Percentiles rank a stretch among this genome's conserved stretches.
phyloP scores from a whole-genome alignment of 306 rosid genomes.

The Argentina anserina region DNA sequence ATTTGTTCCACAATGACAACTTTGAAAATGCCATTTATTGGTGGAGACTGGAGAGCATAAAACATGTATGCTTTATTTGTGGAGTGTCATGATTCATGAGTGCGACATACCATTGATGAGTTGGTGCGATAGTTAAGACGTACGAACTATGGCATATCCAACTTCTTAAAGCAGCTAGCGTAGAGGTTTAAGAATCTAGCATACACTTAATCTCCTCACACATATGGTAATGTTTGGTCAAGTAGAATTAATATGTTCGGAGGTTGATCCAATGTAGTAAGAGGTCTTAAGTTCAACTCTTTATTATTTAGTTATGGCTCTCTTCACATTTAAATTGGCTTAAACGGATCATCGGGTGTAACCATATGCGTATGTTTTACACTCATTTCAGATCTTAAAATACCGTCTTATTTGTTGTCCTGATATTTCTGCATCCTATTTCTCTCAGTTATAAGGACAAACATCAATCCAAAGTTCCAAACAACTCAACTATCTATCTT shows the following conservation, averaged over 20 bases:
- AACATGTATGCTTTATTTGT: background rate
- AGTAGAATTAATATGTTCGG: background rate
- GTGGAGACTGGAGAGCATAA: background rate
- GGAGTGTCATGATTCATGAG: background rate
- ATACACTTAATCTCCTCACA: background rate
- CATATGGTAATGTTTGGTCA: background rate
- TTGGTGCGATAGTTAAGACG: background rate
- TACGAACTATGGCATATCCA: background rate
- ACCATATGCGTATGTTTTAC: background rate
- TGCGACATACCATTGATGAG: background rate
- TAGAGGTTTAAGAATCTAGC: background rate
- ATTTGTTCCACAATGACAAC: background rate
- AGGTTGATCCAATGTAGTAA: background rate
- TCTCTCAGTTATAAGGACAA: constrained; percentile 11
- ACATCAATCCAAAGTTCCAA: background rate
- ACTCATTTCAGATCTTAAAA: background rate
- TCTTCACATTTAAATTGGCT: background rate
- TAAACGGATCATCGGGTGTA: background rate
- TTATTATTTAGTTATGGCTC: background rate
- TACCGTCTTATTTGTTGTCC: background rate
- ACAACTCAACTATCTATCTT: background rate
- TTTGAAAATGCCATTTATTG: background rate
- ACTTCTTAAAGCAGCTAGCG: background rate
- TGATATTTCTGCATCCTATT: background rate
- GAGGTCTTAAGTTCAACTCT: background rate